Evolutionary conservation across 2,329 filamentous ascomycete species (phyloP).

Genomic region (Xylaria sp.): DNA sequence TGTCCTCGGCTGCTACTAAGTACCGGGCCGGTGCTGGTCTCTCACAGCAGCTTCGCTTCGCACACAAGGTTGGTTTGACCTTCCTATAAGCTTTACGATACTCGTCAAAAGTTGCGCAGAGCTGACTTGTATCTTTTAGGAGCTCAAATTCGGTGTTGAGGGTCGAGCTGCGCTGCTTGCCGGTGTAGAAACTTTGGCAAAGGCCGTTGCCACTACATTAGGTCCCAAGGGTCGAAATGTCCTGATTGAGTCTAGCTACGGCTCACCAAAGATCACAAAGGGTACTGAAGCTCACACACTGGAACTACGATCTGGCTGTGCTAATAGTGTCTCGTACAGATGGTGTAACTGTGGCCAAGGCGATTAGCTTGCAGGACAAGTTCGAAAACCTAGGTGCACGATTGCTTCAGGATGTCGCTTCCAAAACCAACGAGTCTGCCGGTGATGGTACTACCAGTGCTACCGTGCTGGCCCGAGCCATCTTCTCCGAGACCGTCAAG

Average conservation of each 20-base stretch:
- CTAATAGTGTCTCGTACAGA: conserved; percentile 61
- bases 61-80: conserved; percentile 82
- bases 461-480: conserved; percentile 94
- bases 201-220: conserved; percentile 93
- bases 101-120: neutral
- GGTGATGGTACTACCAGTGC: conserved; percentile 99
- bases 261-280: conserved; percentile 99
- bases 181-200: conserved; percentile 96
- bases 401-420: conserved; percentile 96
- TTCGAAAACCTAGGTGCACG: conserved; percentile 99
- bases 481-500: conserved; percentile 99
- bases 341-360: conserved; percentile 89
- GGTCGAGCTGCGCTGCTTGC: conserved; percentile 87
- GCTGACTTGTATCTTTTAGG: conserved; percentile 63
- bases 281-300: conserved; percentile 65
- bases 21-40: conserved; percentile 73
- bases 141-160: conserved; percentile 98
- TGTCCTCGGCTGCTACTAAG: conserved; percentile 74
- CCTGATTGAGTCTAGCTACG: conserved; percentile 97
- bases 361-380: conserved; percentile 95
- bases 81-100: neutral
- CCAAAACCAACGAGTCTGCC: conserved; percentile 98
- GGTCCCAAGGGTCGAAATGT: conserved; percentile 99
- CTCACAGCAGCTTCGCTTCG: conserved; percentile 92
- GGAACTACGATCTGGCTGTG: neutral